phyloP scores from a whole-genome alignment of 2,329 filamentous ascomycete genomes.

The Claviceps africana region DNA sequence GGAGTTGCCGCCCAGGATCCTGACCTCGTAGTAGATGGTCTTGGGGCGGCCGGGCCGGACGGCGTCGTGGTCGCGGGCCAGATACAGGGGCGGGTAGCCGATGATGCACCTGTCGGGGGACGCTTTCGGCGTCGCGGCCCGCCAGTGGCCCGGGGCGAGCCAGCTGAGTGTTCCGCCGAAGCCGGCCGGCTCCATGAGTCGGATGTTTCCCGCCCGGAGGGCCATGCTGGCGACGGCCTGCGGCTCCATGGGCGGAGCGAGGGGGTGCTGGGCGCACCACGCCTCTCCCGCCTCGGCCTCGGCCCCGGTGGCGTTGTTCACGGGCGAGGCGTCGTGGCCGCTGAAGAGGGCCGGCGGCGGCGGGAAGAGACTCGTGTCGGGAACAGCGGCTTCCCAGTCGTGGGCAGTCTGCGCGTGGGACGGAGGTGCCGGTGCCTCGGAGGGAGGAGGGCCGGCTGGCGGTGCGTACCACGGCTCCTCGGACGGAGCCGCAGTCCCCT shows the following conservation, averaged over 20 bases:
- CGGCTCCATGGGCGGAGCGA: slow-evolving; percentile 39
- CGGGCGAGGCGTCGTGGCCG: slow-evolving; percentile 49
- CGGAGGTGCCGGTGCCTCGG: slow-evolving; percentile 17
- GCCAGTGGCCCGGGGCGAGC: slow-evolving; percentile 38
- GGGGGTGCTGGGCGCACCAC: slow-evolving; percentile 50
- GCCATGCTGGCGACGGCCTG: slow-evolving; percentile 31
- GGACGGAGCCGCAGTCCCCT: slow-evolving; percentile 8
- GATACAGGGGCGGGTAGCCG: slow-evolving; percentile 56
- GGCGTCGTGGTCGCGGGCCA: slow-evolving; percentile 44
- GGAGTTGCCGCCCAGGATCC: slow-evolving; percentile 33
- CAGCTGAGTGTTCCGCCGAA: slow-evolving; percentile 34
- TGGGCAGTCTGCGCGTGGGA: slow-evolving; percentile 34
- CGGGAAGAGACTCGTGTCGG: slow-evolving; percentile 58
- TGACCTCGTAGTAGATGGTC: slow-evolving; percentile 61
- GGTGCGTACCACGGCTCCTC: slow-evolving; percentile 14
- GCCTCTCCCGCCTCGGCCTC: slow-evolving; percentile 49
- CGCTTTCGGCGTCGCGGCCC: slow-evolving; percentile 23
- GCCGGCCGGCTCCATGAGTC: slow-evolving; percentile 35
- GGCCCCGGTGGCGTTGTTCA: slow-evolving; percentile 52
- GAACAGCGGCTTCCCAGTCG: slow-evolving; percentile 57
- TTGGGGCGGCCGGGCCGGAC: slow-evolving; percentile 25
- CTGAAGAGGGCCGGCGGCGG: slow-evolving; percentile 55
- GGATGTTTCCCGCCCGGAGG: slow-evolving; percentile 37
- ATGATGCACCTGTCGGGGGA: slow-evolving; percentile 50
- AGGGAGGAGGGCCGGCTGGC: slow-evolving; percentile 18